phyloP scores from a whole-genome alignment of 805 yeast genomes.

The Cyberlindnera galapagoensis region DNA sequence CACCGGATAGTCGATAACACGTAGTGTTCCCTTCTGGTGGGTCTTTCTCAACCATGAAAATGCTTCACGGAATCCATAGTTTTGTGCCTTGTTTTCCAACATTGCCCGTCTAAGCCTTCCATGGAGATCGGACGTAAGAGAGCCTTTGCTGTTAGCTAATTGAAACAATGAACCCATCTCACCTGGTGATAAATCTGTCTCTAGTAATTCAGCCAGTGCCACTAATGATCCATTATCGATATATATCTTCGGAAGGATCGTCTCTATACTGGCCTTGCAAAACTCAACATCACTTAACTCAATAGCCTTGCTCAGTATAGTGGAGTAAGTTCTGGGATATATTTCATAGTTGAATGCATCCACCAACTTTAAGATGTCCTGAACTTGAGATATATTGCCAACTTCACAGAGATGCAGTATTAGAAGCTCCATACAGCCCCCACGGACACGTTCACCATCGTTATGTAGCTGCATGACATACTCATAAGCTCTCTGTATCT shows the following conservation, averaged over 20 bases:
- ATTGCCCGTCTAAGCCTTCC: slow-evolving; percentile 7
- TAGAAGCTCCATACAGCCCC: slow-evolving; percentile 10
- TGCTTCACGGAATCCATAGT: slow-evolving; percentile 8
- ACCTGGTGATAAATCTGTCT: slow-evolving; percentile 1
- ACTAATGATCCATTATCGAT: slow-evolving; percentile 15
- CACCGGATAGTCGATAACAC: slow-evolving; percentile 14
- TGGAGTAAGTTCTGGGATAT: slow-evolving; percentile 12
- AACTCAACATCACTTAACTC: slow-evolving; percentile 3
- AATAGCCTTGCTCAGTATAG: slow-evolving; percentile 10
- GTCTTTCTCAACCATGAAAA: slow-evolving; percentile 5
- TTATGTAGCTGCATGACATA: background rate
- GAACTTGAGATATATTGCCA: slow-evolving; percentile 7
- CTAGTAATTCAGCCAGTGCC: slow-evolving; percentile 9
- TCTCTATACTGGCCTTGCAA: slow-evolving; percentile 4
- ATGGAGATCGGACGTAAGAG: slow-evolving; percentile 3
- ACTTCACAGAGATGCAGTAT: slow-evolving; percentile 7
- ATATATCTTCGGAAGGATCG: slow-evolving; percentile 6
- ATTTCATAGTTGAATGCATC: slow-evolving; percentile 4
- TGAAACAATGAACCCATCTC: slow-evolving; percentile 11
- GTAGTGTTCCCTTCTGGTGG: slow-evolving; percentile 2
- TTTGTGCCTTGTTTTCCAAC: slow-evolving; percentile 8
- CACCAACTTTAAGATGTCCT: slow-evolving; percentile 4
- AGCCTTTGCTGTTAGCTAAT: background rate
- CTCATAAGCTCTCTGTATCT: slow-evolving; percentile 7
- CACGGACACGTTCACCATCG: background rate